Evolutionary conservation across 2,329 filamentous ascomycete genomes (phyloP), one percentile per base, ranked within the genome.

Genomic region (Ophiostoma montium): DNA sequence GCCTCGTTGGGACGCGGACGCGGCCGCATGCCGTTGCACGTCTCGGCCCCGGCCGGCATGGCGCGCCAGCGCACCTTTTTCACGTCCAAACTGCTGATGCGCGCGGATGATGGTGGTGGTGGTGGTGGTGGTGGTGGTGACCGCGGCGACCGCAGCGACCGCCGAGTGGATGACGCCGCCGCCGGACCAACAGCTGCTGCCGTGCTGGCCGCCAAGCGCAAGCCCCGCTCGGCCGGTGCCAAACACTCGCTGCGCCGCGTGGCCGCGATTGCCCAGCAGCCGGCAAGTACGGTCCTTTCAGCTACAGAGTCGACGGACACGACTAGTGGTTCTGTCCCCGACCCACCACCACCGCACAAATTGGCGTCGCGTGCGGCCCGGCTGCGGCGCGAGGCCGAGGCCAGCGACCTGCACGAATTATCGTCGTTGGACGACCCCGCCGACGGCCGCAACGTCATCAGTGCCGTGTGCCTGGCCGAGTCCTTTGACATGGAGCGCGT

Each of bases 241-340:
- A 62, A 87, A 56, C 84, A 82, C 53, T 92, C 86, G 2, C 70
- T 95, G 31, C 80, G 90, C 49, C 77, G 88, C 51, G 87, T 94
- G 12, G 87, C 89, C 31, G 84, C 87, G 16, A 87, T 92, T 58
- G 88, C 89, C 16, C 87, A 95, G 60, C 72, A 72, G 54, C 71
- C 71, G 68, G 16, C 21, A n/a, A n/a, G n/a, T n/a, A n/a, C n/a
- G n/a, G n/a, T n/a, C n/a, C n/a, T n/a, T n/a, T n/a, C n/a, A n/a
- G n/a, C n/a, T n/a, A n/a, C n/a, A n/a, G n/a, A n/a, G n/a, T n/a
- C n/a, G n/a, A n/a, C n/a, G n/a, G n/a, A n/a, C n/a, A n/a, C n/a
- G n/a, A n/a, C n/a, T n/a, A n/a, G n/a, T n/a, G n/a, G n/a, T n/a
- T n/a, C n/a, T n/a, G n/a, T n/a, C n/a, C n/a, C n/a, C n/a, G n/a